Evolutionary conservation across 1,284 basidiomycete species (phyloP).

Genomic region (Sanghuangporus baumii): DNA sequence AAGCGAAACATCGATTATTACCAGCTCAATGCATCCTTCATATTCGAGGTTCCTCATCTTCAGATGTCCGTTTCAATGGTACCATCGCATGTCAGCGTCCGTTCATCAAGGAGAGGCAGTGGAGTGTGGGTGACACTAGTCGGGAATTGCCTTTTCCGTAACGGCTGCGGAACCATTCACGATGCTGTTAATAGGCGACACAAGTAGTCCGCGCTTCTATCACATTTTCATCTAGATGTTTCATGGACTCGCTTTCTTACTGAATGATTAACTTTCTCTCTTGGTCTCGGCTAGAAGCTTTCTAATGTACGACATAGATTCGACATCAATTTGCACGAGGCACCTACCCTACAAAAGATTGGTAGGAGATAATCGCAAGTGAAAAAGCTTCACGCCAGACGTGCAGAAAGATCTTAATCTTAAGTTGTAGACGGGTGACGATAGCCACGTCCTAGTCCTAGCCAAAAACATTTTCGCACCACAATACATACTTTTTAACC

Average conservation of each 20-base stretch:
- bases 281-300: neutral
- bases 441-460: too few species aligned
- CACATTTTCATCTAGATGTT: neutral
- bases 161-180: neutral
- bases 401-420: too few species aligned
- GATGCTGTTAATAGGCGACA: neutral
- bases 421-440: too few species aligned
- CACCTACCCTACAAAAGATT: neutral
- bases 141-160: neutral
- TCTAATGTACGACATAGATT: neutral
- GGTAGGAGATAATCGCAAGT: too few species aligned
- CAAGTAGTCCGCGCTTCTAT: neutral
- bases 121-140: neutral
- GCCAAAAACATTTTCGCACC: too few species aligned
- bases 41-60: neutral
- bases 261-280: neutral
- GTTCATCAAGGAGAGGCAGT: neutral
- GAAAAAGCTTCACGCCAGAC: too few species aligned
- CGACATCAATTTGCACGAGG: neutral
- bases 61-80: neutral
- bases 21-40: neutral
- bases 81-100: neutral
- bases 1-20: neutral
- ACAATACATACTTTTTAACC: too few species aligned
- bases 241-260: neutral